Conservation (phyloP, 2,329 filamentous ascomycete species). For the Akanthomyces muscarius region DNA sequence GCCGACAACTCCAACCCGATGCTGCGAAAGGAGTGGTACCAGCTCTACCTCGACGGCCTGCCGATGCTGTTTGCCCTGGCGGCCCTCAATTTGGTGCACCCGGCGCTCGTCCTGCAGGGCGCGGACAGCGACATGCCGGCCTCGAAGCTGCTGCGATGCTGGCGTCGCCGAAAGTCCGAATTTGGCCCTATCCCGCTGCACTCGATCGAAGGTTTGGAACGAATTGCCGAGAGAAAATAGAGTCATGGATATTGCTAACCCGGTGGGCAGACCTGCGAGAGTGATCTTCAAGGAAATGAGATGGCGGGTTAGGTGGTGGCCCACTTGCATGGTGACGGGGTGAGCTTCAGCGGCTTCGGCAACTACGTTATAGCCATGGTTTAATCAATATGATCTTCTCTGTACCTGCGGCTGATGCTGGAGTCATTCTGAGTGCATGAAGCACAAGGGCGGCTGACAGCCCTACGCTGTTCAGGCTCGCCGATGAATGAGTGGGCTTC, state of each 20-base stretch:
- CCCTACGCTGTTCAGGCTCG: background rate
- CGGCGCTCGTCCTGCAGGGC: constrained; percentile 24
- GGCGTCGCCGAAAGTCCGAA: background rate
- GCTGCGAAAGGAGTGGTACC: constrained; percentile 37
- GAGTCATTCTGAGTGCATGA: background rate
- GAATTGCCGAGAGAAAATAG: background rate
- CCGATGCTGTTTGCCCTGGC: constrained; percentile 40
- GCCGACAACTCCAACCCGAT: constrained; percentile 26
- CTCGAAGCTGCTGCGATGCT: constrained; percentile 14
- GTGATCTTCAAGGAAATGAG: background rate
- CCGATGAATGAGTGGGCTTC: background rate
- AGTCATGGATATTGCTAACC: background rate
- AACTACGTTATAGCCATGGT: background rate
- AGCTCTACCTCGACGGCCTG: constrained; percentile 40
- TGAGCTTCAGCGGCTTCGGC: no score
- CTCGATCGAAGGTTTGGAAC: background rate
- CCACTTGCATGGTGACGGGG: background rate
- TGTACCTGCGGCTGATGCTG: background rate
- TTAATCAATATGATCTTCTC: background rate
- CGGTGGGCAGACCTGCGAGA: background rate
- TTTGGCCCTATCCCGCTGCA: constrained; percentile 6
- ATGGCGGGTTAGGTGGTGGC: background rate
- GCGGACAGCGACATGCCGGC: constrained; percentile 15
- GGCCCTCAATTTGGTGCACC: constrained; percentile 36
- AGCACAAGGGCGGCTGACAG: background rate